A percentile compares a stretch with the other conserved stretches of the same genome.
phyloP scores from a whole-genome alignment of 2,329 filamentous ascomycete species.

The Neoascochyta sp. region DNA sequence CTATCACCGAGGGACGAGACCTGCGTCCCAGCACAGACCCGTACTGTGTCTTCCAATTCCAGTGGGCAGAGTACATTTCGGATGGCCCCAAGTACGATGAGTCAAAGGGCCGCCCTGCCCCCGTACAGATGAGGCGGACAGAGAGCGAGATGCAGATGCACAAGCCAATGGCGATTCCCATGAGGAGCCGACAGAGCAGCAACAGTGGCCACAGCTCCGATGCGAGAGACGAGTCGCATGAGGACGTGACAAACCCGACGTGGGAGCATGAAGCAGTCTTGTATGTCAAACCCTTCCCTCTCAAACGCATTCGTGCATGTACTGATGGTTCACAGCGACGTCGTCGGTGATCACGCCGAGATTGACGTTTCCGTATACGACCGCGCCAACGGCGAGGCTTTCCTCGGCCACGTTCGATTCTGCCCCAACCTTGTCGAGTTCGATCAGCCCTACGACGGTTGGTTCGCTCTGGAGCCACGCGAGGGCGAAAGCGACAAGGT shows the following conservation, averaged over 20 bases:
- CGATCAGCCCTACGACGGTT: conserved; percentile 71
- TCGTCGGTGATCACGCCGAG: conserved; percentile 84
- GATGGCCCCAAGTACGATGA: conserved; percentile 68
- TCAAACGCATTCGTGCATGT: background rate
- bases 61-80: conserved; percentile 94
- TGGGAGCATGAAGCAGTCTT: conserved; percentile 97
- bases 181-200: conserved; percentile 95
- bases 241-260: conserved; percentile 74
- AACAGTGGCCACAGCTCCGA: conserved; percentile 76
- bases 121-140: conserved; percentile 57
- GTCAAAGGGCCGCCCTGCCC: conserved; percentile 38
- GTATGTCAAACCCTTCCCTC: conserved; percentile 55
- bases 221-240: conserved; percentile 52
- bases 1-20: conserved; percentile 80
- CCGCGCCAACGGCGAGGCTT: conserved; percentile 76
- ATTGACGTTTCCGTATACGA: conserved; percentile 95
- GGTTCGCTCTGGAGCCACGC: conserved; percentile 78
- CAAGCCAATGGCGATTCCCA: conserved; percentile 87
- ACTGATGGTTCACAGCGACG: conserved; percentile 62
- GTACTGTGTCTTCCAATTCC: conserved; percentile 95
- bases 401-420: conserved; percentile 85
- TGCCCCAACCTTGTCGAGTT: conserved; percentile 66
- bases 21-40: conserved; percentile 80
- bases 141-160: conserved; percentile 82
- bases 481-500: conserved; percentile 75